Evolutionary conservation across 2,329 filamentous ascomycete species (phyloP), one percentile per base, ranked within the genome.

Genomic region (Trichoderma asperellum): DNA sequence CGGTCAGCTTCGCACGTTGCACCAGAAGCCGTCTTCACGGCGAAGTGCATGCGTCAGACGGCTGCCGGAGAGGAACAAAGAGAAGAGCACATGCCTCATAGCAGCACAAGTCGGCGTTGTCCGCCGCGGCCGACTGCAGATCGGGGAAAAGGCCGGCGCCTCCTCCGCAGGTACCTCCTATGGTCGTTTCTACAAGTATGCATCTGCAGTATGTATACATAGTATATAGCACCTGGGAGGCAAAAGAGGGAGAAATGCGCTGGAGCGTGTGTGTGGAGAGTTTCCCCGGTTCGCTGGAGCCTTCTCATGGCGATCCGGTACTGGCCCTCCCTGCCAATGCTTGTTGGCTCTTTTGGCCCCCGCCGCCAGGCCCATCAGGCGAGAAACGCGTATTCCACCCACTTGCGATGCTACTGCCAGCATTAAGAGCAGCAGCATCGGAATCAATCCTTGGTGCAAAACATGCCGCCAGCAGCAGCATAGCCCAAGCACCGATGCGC

Each of bases 41-140:
- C 43, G 18, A 21, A 5, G 43, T 6, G 10, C 47, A 49, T 59
- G 32, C 16, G 56, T 35, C 21, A 37, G 56, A 37, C 18, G 21
- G 34, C 47, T 16, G 37, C 37, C 37, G 37, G 14, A 43, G 4
- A 43, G 40, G 18, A 8, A n/a, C 1, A 8, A 24, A 24, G 24
- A 24, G 24, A 24, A 21, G 21, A 49, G 4, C 11, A 4, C 18
- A 11, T 21, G 34, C 8, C 16, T 18, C 16, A n/a, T 43, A 16
- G 11, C 24, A 32, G 32, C 29, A 53, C n/a, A 53, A 24, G 37
- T 37, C 63, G 63, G 63, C 63, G 55, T 55, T 67, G 63, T 29
- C 14, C 14, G 63, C 24, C 24, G 63, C 63, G 63, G 55, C 63
- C 63, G 63, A 67, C 63, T 37, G n/a, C 6, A 18, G 40, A 67